Evolutionary conservation across 129 eudicot genomes (phyloP).

Genomic region (Ambrosia trifida): DNA sequence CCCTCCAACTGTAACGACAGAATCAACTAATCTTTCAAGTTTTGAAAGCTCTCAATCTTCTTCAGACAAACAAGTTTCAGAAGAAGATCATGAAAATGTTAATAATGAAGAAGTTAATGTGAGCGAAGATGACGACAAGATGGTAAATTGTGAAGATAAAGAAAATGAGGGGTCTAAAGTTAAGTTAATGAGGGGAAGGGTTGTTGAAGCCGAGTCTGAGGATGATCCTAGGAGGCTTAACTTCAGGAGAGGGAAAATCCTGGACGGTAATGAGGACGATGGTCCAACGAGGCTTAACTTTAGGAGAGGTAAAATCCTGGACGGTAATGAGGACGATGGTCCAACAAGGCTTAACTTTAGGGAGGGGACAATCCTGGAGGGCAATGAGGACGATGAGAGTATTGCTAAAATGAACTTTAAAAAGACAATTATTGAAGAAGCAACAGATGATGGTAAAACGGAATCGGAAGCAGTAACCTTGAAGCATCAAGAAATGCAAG

Average conservation of each 20-base stretch:
- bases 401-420: slow-evolving; percentile 31
- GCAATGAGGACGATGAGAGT: slow-evolving; percentile 31
- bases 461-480: slow-evolving; percentile 48
- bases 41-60: slow-evolving; percentile 2
- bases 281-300: slow-evolving; percentile 6
- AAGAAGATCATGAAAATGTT: slow-evolving; percentile 26
- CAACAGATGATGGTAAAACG: slow-evolving; percentile 3
- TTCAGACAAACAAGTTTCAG: slow-evolving; percentile 11
- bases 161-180: slow-evolving; percentile 30
- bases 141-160: slow-evolving; percentile 36
- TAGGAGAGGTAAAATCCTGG: slow-evolving; percentile 20
- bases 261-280: slow-evolving; percentile 32
- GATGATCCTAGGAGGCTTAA: slow-evolving; percentile 56
- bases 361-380: slow-evolving; percentile 38
- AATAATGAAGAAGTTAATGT: slow-evolving; percentile 22
- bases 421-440: slow-evolving; percentile 17
- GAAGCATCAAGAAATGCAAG: slow-evolving; percentile 73
- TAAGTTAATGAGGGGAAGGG: slow-evolving; percentile 62
- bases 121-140: slow-evolving; percentile 25
- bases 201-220: slow-evolving; percentile 48
- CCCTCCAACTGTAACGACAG: slow-evolving; percentile 28
- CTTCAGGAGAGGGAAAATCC: slow-evolving; percentile 47
- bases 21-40: slow-evolving; percentile 6
- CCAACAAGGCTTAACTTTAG: slow-evolving; percentile 62
- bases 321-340: slow-evolving; percentile 30